Base-by-base conservation (phyloP, 2,329 filamentous ascomycete species). In the Teratosphaeria zuluensis region DNA sequence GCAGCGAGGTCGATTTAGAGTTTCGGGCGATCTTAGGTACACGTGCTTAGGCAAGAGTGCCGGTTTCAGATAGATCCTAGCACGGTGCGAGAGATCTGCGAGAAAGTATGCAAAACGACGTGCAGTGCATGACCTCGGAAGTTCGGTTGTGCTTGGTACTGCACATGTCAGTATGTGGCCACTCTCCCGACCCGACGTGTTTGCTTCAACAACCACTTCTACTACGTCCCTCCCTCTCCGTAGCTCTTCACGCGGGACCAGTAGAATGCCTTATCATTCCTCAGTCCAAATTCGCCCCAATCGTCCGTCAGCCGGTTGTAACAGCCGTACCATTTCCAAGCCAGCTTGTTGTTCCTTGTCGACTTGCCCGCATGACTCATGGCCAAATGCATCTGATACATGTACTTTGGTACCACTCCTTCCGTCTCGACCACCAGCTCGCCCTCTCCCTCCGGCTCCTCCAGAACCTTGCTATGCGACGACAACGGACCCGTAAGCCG, bases 261-360 rank as follows among this genome's bases (percentile, higher is more conserved):
- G 61, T 83, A 83, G 68, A 81, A 86, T 1, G 81, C 74, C 61
- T 78, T 75, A 71, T 86, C 82, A 66, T 87, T 84, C 69, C 80
- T 81, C 65, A 86, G 67, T 1, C 77, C 77, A 73, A 97, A 97
- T 74, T 89, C 87, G 3, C 81, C 89, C 88, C 89, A 94, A 73
- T 96, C 92, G 71, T 95, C 91, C 7, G 90, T 95, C 68, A 95
- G 73, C 65, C 83, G 82, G 70, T 97, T 95, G 70, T 95, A 92
- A 75, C 87, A 92, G 84, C 90, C 95, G 71, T 92, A 96, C 0
- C 88, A 87, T 67, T 88, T 87, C 92, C 94, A 99, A 0, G 79
- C 76, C 55, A 99, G 75, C 74, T 95, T 96, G 62, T 92, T 96
- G 68, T 95, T 96, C 70, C 85, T 84, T 14, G 52, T 35, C 30